Conservation (phyloP, 2,329 filamentous ascomycete genomes). For the Talaromyces sp. region DNA sequence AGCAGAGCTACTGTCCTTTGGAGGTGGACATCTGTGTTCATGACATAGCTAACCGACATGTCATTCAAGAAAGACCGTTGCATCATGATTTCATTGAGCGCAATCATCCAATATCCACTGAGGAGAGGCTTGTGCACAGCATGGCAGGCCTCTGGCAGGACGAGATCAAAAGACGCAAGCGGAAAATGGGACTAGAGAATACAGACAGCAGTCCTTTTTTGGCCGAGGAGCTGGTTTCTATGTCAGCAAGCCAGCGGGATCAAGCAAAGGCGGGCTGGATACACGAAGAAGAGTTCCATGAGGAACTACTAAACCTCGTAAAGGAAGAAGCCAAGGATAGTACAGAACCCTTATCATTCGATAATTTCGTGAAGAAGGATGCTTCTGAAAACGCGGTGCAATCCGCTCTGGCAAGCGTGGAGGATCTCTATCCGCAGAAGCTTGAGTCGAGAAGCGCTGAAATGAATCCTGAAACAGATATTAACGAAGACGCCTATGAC, state of each 20-base stretch:
- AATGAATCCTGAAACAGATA: constrained; percentile 9
- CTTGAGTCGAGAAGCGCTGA: constrained; percentile 34
- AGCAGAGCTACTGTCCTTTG: constrained; percentile 79
- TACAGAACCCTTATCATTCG: constrained; percentile 50
- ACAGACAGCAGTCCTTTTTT: constrained; percentile 71
- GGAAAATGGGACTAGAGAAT: constrained; percentile 59
- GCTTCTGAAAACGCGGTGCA: constrained; percentile 58
- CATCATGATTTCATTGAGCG: constrained; percentile 85
- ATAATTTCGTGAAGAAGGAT: constrained; percentile 56
- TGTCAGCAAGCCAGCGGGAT: constrained; percentile 76
- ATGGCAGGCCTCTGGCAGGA: constrained; percentile 93
- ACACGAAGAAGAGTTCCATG: constrained; percentile 77
- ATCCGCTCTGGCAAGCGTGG: constrained; percentile 75
- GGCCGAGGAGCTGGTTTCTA: constrained; percentile 73
- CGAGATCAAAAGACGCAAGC: constrained; percentile 73
- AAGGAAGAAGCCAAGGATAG: constrained; percentile 55
- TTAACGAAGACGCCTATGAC: constrained; percentile 59
- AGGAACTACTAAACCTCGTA: constrained; percentile 60
- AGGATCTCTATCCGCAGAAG: constrained; percentile 74
- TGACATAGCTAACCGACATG: constrained; percentile 75
- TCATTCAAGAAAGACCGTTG: constrained; percentile 68
- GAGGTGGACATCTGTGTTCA: constrained; percentile 88
- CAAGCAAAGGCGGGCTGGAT: constrained; percentile 78
- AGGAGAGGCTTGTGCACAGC: constrained; percentile 82
- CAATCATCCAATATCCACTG: constrained; percentile 54